phyloP scores from a whole-genome alignment of 768 basidiomycete genomes.

The Tulasnella sp. region DNA sequence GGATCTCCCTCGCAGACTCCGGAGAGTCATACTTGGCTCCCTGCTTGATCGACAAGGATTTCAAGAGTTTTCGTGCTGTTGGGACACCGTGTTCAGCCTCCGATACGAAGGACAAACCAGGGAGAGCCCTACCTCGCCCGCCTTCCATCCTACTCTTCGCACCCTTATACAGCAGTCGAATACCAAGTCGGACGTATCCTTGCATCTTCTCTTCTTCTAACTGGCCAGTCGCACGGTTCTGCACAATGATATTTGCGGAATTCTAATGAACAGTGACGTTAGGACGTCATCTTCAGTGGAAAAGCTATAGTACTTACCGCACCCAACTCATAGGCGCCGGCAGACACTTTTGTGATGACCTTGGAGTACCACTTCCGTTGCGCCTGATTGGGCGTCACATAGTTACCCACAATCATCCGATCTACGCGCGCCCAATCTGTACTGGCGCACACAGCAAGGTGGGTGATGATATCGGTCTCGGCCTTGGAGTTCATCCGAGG shows the following conservation, averaged over 20 bases:
- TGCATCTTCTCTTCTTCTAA: conserved; percentile 98
- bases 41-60: conserved; percentile 85
- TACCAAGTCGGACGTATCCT: conserved; percentile 83
- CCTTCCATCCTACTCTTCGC: conserved; percentile 84
- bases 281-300: neutral
- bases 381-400: conserved; percentile 86
- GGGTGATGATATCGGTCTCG: conserved; percentile 91
- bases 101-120: neutral
- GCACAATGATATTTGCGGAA: conserved; percentile 95
- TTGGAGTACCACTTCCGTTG: conserved; percentile 97
- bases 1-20: conserved; percentile 73
- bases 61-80: conserved; percentile 66
- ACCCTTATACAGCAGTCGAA: conserved; percentile 83
- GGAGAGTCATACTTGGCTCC: conserved; percentile 85
- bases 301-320: conserved; percentile 44
- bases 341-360: conserved; percentile 72
- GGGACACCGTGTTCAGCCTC: neutral
- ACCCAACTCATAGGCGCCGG: conserved; percentile 79
- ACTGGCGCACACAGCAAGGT: conserved; percentile 91
- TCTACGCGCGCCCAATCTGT: conserved; percentile 87
- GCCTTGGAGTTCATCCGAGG: conserved; percentile 73
- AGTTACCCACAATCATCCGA: conserved; percentile 83
- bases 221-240: conserved; percentile 83
- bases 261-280: conserved; percentile 39
- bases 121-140: conserved; percentile 45